Conservation (phyloP, 495 filamentous ascomycete species). For the Aspergillus panamensis region DNA sequence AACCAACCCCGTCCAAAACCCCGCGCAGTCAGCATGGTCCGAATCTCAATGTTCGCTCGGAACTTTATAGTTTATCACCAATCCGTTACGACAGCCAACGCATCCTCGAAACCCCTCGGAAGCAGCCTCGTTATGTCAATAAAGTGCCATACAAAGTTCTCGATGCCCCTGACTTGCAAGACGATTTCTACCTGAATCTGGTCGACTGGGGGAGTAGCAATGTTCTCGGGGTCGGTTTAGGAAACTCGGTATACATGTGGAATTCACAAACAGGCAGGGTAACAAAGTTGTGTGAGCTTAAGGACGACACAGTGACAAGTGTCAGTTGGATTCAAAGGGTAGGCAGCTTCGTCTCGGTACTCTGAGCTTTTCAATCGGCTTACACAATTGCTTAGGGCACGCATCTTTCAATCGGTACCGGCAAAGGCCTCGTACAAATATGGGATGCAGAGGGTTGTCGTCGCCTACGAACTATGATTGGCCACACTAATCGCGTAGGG, state of each 20-base stretch:
- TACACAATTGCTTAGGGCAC: slow-evolving; percentile 57
- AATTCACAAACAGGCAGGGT: slow-evolving; percentile 82
- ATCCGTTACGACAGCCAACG: slow-evolving; percentile 86
- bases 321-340: slow-evolving; percentile 94
- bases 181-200: slow-evolving; percentile 96
- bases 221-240: slow-evolving; percentile 85
- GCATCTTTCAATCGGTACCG: slow-evolving; percentile 90
- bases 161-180: slow-evolving; percentile 91
- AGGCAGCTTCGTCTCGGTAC: slow-evolving; percentile 18
- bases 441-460: slow-evolving; percentile 90
- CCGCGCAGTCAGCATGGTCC: slow-evolving; percentile 80
- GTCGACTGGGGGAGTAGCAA: slow-evolving; percentile 98
- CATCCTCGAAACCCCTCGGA: slow-evolving; percentile 84
- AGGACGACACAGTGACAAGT: slow-evolving; percentile 91
- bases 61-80: slow-evolving; percentile 90
- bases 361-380: slow-evolving; percentile 10
- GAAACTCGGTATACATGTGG: slow-evolving; percentile 98
- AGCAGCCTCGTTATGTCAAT: slow-evolving; percentile 81
- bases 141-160: slow-evolving; percentile 98
- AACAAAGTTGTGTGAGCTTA: slow-evolving; percentile 87
- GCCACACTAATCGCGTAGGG: slow-evolving; percentile 86
- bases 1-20: slow-evolving; percentile 83
- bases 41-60: slow-evolving; percentile 81
- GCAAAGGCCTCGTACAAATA: slow-evolving; percentile 91
- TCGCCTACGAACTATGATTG: slow-evolving; percentile 90